These are phyloP conservation scores for Alternaria burnsii DNA, from an alignment of 2,329 filamentous ascomycete species.

Conservation along the genomic window DNA sequence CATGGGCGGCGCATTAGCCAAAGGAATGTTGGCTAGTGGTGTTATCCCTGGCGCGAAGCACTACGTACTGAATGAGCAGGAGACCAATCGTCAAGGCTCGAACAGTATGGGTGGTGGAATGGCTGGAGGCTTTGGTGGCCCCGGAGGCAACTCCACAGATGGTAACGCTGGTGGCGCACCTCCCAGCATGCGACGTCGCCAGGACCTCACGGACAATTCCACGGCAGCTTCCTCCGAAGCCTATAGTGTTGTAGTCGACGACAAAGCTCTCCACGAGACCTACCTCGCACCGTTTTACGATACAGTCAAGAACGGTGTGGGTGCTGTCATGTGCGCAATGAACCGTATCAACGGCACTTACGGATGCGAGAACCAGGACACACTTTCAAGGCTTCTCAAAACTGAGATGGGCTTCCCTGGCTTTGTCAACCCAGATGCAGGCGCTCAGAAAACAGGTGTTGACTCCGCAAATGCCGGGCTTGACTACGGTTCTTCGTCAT, in stretches of 20 bases:
- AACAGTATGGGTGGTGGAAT: background rate
- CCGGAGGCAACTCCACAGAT: background rate
- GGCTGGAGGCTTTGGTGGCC: background rate
- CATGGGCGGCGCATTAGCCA: constrained; percentile 14
- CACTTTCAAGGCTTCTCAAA: constrained; percentile 59
- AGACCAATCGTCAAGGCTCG: constrained; percentile 4
- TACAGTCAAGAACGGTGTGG: constrained; percentile 63
- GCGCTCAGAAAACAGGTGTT: constrained; percentile 55
- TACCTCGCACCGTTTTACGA: constrained; percentile 72
- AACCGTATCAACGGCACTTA: constrained; percentile 38
- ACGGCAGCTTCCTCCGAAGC: background rate
- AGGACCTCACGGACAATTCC: background rate
- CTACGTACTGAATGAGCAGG: constrained; percentile 10
- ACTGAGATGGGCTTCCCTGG: constrained; percentile 58
- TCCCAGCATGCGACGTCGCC: background rate
- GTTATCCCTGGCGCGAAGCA: constrained; percentile 62
- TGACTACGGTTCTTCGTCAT: constrained; percentile 37
- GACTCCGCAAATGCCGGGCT: constrained; percentile 49
- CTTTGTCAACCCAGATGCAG: constrained; percentile 52
- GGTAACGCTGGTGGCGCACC: background rate
- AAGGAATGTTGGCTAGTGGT: constrained; percentile 20
- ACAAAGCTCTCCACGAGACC: constrained; percentile 69
- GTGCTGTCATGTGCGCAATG: constrained; percentile 66
- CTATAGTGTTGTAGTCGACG: constrained; percentile 62
- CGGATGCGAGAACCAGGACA: constrained; percentile 39